Conservation (phyloP, 371 early-diverging fungal species). For the Mortierella sp. region DNA sequence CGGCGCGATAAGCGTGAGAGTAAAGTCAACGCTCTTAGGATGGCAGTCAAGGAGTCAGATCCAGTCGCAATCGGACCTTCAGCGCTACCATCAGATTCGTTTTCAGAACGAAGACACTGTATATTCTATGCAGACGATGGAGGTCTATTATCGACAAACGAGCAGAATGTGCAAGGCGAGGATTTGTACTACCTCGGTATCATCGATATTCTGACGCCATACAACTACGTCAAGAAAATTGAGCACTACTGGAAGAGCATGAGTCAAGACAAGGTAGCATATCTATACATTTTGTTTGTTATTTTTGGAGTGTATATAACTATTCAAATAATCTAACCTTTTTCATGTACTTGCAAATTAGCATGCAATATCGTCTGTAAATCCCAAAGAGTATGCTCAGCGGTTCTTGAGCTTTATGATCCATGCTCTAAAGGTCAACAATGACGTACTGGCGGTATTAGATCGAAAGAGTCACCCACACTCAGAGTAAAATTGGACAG, state of each 20-base stretch:
- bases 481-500: constrained; percentile 32
- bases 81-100: constrained; percentile 62
- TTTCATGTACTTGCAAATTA: constrained; percentile 23
- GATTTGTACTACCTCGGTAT: constrained; percentile 93
- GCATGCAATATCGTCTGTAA: constrained; percentile 87
- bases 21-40: constrained; percentile 74
- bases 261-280: constrained; percentile 74
- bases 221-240: constrained; percentile 84
- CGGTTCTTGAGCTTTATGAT: constrained; percentile 90
- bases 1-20: constrained; percentile 66
- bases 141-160: constrained; percentile 87
- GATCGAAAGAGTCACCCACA: constrained; percentile 46
- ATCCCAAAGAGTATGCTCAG: constrained; percentile 85
- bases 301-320: not conserved
- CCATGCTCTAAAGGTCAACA: constrained; percentile 50
- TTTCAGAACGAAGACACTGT: constrained; percentile 71
- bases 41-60: constrained; percentile 74
- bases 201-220: constrained; percentile 96
- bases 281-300: not conserved
- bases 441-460: constrained; percentile 35
- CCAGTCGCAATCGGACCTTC: constrained; percentile 73
- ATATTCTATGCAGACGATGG: constrained; percentile 93
- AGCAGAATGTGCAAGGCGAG: constrained; percentile 68
- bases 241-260: constrained; percentile 91
- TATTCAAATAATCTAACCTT: not conserved